Evolutionary conservation across 2,329 filamentous ascomycete species (phyloP).

Genomic region (Amphichorda felina): DNA sequence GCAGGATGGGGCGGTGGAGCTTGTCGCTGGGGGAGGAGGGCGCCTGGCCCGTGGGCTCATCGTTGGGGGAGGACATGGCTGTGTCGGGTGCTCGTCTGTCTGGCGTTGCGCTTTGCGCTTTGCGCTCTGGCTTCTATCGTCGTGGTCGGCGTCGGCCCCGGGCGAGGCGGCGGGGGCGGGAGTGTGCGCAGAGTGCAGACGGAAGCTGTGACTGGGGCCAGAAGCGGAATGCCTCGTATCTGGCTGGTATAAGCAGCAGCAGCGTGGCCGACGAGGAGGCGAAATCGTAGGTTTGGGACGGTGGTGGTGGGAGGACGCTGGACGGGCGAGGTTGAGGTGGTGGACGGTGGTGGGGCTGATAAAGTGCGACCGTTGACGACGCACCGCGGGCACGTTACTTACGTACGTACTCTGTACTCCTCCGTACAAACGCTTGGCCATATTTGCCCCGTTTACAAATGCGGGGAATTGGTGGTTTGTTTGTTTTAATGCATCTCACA

Average conservation of each 20-base stretch:
- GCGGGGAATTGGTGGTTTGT: no score
- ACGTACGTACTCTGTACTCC: neutral
- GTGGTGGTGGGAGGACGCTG: neutral
- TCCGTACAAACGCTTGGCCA: no score
- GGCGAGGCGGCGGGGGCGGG: neutral
- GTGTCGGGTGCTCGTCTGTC: no score
- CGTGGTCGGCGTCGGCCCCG: neutral
- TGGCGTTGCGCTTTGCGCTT: no score
- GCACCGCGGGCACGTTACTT: neutral
- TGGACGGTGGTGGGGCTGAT: neutral
- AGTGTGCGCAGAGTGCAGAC: neutral
- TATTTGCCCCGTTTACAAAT: no score
- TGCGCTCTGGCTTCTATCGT: no score
- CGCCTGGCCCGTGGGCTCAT: neutral
- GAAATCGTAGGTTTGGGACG: no score
- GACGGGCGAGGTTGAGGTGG: neutral
- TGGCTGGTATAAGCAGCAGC: no score
- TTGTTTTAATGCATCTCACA: no score
- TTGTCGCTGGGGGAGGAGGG: slow-evolving; percentile 15
- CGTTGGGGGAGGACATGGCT: no score
- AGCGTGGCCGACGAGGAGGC: no score
- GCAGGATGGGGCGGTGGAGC: slow-evolving; percentile 44
- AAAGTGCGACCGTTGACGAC: neutral
- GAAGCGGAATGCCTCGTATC: no score
- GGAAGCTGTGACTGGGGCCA: neutral